Evolutionary conservation across 257 asterid species (phyloP).

Genomic region (Misopates orontium): DNA sequence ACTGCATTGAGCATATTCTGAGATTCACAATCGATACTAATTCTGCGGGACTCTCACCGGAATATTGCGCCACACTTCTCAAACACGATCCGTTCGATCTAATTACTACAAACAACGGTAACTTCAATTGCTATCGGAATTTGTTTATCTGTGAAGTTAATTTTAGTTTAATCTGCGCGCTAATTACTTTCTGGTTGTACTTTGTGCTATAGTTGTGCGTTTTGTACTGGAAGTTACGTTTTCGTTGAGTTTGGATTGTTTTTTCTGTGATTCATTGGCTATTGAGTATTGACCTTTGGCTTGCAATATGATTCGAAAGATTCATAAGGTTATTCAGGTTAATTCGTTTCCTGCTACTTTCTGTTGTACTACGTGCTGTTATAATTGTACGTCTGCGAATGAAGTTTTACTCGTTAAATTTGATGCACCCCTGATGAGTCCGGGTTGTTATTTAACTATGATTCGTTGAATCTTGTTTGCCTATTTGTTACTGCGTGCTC

Average conservation of each 20-base stretch:
- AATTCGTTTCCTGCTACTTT: background rate
- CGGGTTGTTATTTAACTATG: background rate
- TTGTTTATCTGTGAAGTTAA: background rate
- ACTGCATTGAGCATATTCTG: conserved; percentile 60
- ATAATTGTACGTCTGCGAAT: background rate
- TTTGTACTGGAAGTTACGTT: background rate
- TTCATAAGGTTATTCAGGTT: background rate
- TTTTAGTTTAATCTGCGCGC: background rate
- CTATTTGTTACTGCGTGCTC: background rate
- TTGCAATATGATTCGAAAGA: background rate
- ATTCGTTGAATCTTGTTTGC: background rate
- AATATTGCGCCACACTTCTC: conserved; percentile 64
- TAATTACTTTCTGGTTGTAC: background rate
- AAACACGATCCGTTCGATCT: conserved; percentile 40
- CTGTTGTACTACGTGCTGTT: background rate
- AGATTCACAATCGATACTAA: conserved; percentile 42
- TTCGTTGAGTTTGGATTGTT: background rate
- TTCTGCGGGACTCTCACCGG: conserved; percentile 51
- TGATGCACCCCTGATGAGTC: conserved; percentile 9
- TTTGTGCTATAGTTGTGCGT: background rate
- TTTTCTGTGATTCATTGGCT: background rate
- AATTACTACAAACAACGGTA: conserved; percentile 24
- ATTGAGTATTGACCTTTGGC: background rate
- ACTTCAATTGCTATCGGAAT: background rate
- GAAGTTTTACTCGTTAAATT: conserved; percentile 6